phyloP scores from a whole-genome alignment of 345 rosid species.

The Corchorus capsularis region DNA sequence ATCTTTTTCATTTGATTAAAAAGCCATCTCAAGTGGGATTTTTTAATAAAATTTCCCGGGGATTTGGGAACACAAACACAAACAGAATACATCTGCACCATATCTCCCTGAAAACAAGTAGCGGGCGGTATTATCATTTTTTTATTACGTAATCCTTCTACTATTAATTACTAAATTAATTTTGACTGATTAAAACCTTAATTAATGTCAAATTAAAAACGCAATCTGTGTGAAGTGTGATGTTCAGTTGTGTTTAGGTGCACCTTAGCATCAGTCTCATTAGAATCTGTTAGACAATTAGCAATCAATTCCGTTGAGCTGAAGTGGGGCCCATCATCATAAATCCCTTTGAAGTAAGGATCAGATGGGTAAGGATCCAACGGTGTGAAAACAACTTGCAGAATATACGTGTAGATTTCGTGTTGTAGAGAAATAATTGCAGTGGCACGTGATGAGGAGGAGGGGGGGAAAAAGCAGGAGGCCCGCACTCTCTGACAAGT shows the following conservation, averaged over 20 bases:
- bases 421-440: neutral
- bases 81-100: too few relatives aligned
- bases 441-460: neutral
- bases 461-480: neutral
- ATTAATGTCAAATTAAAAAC: too few relatives aligned
- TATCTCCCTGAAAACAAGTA: neutral
- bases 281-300: neutral
- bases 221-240: neutral
- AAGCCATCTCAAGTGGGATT: too few relatives aligned
- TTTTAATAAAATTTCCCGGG: too few relatives aligned
- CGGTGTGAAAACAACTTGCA: slow-evolving; percentile 1
- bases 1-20: too few relatives aligned
- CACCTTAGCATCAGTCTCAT: neutral
- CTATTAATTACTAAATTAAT: neutral
- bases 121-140: neutral
- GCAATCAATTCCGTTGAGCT: neutral
- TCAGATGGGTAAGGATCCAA: neutral
- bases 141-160: neutral
- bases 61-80: too few relatives aligned
- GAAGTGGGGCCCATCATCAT: neutral
- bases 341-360: neutral
- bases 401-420: slow-evolving; percentile 5
- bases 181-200: neutral
- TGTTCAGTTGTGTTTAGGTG: neutral
- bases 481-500: neutral